Evolutionary conservation across 2,329 filamentous ascomycete genomes (phyloP).

Genomic region (Aureobasidium namibiae): DNA sequence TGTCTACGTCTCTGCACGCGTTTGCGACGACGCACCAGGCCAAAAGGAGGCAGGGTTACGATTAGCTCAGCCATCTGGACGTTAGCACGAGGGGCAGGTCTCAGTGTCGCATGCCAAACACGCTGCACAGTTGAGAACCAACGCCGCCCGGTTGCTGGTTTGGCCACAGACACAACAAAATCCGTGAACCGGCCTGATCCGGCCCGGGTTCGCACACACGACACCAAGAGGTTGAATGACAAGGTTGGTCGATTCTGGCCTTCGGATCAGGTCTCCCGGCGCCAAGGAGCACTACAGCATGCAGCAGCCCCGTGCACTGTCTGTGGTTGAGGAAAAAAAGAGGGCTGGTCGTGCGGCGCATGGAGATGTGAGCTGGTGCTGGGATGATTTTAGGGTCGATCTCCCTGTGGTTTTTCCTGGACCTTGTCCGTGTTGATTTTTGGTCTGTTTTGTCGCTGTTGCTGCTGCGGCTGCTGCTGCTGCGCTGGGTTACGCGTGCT

Average conservation of each 20-base stretch:
- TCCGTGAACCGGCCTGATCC: background rate
- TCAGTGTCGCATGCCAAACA: constrained; percentile 11
- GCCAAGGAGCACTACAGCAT: background rate
- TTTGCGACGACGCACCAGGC: background rate
- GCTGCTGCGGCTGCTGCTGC: too few relatives aligned
- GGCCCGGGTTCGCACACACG: constrained; percentile 2
- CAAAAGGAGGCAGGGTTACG: background rate
- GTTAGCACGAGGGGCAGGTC: constrained; percentile 5
- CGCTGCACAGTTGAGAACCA: constrained; percentile 1
- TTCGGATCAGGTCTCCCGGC: constrained; percentile 10
- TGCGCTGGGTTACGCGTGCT: background rate
- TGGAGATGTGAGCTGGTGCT: background rate
- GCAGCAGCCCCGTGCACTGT: background rate
- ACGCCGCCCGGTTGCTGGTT: constrained; percentile 1
- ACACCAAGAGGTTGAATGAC: background rate
- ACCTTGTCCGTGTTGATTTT: constrained; percentile 2
- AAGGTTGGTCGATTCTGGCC: background rate
- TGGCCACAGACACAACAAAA: constrained; percentile 5
- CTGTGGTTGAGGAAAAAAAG: background rate
- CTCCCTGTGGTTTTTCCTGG: constrained; percentile 3
- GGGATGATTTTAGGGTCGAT: constrained; percentile 12
- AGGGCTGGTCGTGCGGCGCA: background rate
- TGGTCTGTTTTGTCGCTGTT: background rate
- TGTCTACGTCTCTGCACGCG: constrained; percentile 5
- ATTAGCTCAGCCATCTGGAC: background rate